Percentiles rank a stretch among this genome's conserved stretches.
Evolutionary conservation across 306 rosid genomes (phyloP).

Genomic region (Comarum palustre): DNA sequence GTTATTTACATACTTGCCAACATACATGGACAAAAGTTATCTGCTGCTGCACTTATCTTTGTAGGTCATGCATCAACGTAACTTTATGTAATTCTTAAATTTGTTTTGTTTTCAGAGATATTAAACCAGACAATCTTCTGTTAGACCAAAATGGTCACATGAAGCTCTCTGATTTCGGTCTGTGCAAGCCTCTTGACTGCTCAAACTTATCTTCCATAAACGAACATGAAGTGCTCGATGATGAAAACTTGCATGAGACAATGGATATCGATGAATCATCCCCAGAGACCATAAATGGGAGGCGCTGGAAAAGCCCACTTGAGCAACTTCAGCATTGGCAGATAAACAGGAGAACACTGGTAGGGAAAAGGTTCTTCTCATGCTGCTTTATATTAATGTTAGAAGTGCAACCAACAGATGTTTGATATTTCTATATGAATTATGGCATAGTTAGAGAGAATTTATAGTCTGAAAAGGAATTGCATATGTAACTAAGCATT

Average conservation of each 20-base stretch:
- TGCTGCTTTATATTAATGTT: background rate
- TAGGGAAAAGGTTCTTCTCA: conserved; percentile 13
- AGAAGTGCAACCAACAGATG: background rate
- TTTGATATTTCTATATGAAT: background rate
- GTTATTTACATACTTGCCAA: conserved; percentile 6
- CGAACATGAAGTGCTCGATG: conserved; percentile 70
- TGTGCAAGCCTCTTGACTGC: conserved; percentile 92
- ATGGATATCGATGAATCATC: conserved; percentile 45
- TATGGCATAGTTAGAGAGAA: background rate
- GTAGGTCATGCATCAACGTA: background rate
- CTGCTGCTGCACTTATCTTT: background rate
- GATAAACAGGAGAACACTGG: conserved; percentile 65
- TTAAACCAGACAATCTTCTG: conserved; percentile 93
- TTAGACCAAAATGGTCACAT: conserved; percentile 76
- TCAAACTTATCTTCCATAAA: conserved; percentile 60
- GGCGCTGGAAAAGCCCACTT: conserved; percentile 85
- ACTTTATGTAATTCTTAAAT: conserved; percentile 7
- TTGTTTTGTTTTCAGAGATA: conserved; percentile 50
- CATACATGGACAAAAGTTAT: background rate
- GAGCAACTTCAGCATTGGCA: conserved; percentile 96
- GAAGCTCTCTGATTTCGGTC: conserved; percentile 94
- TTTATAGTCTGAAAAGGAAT: background rate
- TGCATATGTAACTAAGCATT: background rate
- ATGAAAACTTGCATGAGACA: conserved; percentile 70
- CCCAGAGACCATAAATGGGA: conserved; percentile 56